Conservation (phyloP, 495 filamentous ascomycete genomes). For the Mycothermus thermophilus region DNA sequence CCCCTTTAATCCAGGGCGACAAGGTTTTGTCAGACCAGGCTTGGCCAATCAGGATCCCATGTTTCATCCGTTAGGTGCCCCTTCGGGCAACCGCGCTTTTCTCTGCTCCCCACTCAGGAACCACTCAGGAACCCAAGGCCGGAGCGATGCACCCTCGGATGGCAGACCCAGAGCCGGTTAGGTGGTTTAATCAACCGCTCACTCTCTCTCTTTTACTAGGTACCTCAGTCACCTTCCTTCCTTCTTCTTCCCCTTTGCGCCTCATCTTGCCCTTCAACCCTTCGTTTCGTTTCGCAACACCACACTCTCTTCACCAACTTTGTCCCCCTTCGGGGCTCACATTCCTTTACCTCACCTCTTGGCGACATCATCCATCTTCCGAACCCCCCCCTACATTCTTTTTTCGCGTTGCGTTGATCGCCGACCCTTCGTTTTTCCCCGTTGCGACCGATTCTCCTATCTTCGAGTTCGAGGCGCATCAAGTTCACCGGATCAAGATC, state of each 20-base stretch:
- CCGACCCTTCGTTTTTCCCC: conserved; percentile 10
- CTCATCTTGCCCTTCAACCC: conserved; percentile 4
- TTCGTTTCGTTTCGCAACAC: conserved; percentile 1
- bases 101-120: too few species aligned
- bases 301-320: conserved; percentile 11
- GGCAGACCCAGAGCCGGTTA: too few species aligned
- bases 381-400: conserved; percentile 6
- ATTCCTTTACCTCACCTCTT: conserved; percentile 8
- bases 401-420: conserved; percentile 11
- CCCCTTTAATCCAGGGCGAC: conserved; percentile 18
- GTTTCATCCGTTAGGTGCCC: conserved; percentile 8
- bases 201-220: too few species aligned
- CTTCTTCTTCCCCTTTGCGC: conserved; percentile 7
- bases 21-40: conserved; percentile 6
- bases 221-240: conserved; percentile 10
- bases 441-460: too few species aligned
- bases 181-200: too few species aligned
- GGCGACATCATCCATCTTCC: conserved; percentile 1
- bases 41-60: conserved; percentile 11
- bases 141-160: too few species aligned
- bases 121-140: too few species aligned
- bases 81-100: conserved; percentile 14
- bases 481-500: too few species aligned
- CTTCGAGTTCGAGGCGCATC: too few species aligned
- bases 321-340: conserved; percentile 5